A percentile compares a stretch with the other conserved stretches of the same genome.
phyloP scores from a whole-genome alignment of 495 filamentous ascomycete genomes.

The Daldinia loculata region DNA sequence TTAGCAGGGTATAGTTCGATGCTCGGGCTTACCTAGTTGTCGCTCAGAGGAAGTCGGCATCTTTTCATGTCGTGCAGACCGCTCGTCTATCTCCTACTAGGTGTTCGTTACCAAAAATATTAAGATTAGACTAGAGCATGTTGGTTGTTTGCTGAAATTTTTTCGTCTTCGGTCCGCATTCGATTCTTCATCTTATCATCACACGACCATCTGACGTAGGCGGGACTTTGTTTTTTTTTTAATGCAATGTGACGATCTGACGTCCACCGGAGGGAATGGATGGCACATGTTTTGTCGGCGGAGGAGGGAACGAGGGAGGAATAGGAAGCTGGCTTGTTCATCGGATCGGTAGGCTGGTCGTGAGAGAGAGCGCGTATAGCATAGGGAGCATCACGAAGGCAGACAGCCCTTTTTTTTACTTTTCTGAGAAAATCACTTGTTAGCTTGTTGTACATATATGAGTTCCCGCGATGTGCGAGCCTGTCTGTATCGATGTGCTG shows the following conservation, averaged over 20 bases:
- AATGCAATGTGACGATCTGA: not conserved
- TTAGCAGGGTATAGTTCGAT: not conserved
- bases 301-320: not conserved
- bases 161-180: not conserved
- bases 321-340: not conserved
- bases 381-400: not conserved
- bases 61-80: not conserved
- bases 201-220: not conserved
- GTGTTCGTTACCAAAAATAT: not conserved
- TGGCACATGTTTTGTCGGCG: not conserved
- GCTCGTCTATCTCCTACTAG: not conserved
- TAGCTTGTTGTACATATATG: not conserved
- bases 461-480: not conserved
- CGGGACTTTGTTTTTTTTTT: not conserved
- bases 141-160: not conserved
- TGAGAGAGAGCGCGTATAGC: not conserved
- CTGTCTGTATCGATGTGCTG: not conserved
- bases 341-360: not conserved
- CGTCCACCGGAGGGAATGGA: not conserved
- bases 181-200: not conserved
- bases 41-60: not conserved
- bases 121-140: not conserved
- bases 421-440: not conserved
- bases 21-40: not conserved
- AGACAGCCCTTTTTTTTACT: not conserved